Evolutionary conservation across 2,329 filamentous ascomycete genomes (phyloP), one percentile per base, ranked within the genome.

Genomic region (Hypomyces perniciosus): DNA sequence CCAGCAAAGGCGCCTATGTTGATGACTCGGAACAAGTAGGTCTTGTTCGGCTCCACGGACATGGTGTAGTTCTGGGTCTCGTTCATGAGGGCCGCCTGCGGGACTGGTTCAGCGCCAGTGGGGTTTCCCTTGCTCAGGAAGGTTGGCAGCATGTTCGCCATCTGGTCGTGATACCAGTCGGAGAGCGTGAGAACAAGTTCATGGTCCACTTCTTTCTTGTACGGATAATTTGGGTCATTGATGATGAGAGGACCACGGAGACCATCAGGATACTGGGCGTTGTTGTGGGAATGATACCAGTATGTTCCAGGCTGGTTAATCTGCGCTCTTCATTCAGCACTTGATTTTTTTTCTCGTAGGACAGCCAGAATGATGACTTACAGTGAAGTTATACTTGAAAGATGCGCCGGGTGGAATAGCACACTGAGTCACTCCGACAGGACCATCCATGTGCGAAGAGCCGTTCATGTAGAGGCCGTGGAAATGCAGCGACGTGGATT

Each of bases 231-330:
- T 1, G 76, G 76, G 60, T 88, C 84, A 45, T 86, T 79, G 20
- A 88, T 72, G 48, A 88, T 77, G 31, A 88, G 66, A 1, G 84
- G 76, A 0, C 77, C 83, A 26, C 84, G 75, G 5, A 87, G 71
- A 8, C 85, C 85, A 62, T 89, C 85, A 2, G 85, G 84, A 55
- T 88, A 88, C 62, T 87, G 84, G 27, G 77, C 82, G 54, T 75
- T 73, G 26, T 76, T 75, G 62, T 89, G 85, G 4, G 82, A 85
- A 63, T 89, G 85, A 58, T 90, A 91, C 87, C 86, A 90, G 66
- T 88, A 90, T 1, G 85, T 88, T 29, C 86, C 87, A 0, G 83
- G 76, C 69, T 88, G 85, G 44, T 81, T 62, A 49, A 77, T 65
- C 84, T 77, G n/a, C 3, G 8, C 10, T 8, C 8, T 27, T 12